Evolutionary conservation across 768 basidiomycete genomes (phyloP).

Genomic region (Obba rivulosa): DNA sequence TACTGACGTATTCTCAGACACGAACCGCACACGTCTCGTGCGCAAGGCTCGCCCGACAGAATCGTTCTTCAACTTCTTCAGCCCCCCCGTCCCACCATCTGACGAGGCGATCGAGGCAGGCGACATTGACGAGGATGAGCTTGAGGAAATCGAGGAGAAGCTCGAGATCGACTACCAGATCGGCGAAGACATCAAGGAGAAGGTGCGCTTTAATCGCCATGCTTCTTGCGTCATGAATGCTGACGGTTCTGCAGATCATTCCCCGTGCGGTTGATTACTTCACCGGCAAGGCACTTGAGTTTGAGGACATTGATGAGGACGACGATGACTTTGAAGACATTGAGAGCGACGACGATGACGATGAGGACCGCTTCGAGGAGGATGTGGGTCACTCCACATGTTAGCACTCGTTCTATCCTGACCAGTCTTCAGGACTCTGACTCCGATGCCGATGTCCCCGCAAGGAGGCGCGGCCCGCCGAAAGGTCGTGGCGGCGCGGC

Average conservation of each 20-base stretch:
- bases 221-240: not conserved
- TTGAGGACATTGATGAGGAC: constrained; percentile 55
- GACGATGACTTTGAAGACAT: constrained; percentile 54
- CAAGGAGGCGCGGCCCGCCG: constrained; percentile 51
- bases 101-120: constrained; percentile 63
- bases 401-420: constrained; percentile 9
- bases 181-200: constrained; percentile 96
- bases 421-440: constrained; percentile 51
- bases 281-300: constrained; percentile 92
- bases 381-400: constrained; percentile 36
- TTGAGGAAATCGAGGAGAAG: constrained; percentile 88
- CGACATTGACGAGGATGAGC: constrained; percentile 77
- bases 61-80: constrained; percentile 99
- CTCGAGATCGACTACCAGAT: constrained; percentile 97
- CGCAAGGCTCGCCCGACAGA: constrained; percentile 87
- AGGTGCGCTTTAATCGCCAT: constrained; percentile 41
- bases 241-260: constrained; percentile 57
- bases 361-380: constrained; percentile 53
- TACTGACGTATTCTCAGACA: constrained; percentile 42
- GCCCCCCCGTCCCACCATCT: constrained; percentile 67
- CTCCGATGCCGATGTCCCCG: constrained; percentile 61
- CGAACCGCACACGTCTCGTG: constrained; percentile 76
- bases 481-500: constrained; percentile 45
- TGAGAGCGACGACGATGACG: constrained; percentile 54
- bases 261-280: constrained; percentile 97